These are phyloP conservation scores for Prillingera fragicola DNA, from an alignment of 1,284 basidiomycete genomes.

Conservation along the genomic window DNA sequence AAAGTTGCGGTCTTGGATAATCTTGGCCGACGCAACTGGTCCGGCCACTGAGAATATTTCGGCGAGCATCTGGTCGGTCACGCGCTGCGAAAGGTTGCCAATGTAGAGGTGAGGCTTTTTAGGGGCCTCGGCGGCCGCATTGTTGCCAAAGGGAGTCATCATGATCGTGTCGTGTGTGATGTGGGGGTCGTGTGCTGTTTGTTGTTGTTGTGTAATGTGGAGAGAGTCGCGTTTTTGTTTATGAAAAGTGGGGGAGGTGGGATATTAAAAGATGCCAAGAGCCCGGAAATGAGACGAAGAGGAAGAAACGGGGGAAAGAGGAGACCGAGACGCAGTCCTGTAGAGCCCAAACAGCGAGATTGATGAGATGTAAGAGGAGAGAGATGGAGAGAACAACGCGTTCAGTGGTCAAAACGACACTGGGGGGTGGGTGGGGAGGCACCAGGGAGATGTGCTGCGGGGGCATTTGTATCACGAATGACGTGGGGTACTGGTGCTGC, in stretches of 20 bases:
- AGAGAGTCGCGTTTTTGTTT: slow-evolving; percentile 8
- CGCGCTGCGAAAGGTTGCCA: slow-evolving; percentile 89
- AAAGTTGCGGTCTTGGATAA: slow-evolving; percentile 96
- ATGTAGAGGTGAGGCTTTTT: slow-evolving; percentile 84
- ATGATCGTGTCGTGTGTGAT: background rate
- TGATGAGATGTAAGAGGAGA: too few relatives aligned
- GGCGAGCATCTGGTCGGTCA: slow-evolving; percentile 67
- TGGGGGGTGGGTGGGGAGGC: too few relatives aligned
- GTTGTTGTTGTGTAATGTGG: background rate
- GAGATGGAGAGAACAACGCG: too few relatives aligned
- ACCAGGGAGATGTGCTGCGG: too few relatives aligned
- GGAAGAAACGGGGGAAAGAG: too few relatives aligned
- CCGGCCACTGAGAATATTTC: slow-evolving; percentile 96
- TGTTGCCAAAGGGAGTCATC: background rate
- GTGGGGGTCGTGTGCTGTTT: background rate
- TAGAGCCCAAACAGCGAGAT: too few relatives aligned
- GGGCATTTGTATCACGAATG: too few relatives aligned
- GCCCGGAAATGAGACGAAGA: slow-evolving; percentile 11
- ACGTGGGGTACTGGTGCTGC: too few relatives aligned
- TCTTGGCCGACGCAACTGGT: slow-evolving; percentile 93
- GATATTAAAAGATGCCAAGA: slow-evolving; percentile 4
- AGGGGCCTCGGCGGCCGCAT: slow-evolving; percentile 28
- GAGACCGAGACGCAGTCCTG: too few relatives aligned
- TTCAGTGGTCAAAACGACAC: too few relatives aligned
- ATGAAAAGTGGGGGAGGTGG: slow-evolving; percentile 5